Base-by-base conservation (phyloP, 805 yeast species). In the Lipomyces anomalus region DNA sequence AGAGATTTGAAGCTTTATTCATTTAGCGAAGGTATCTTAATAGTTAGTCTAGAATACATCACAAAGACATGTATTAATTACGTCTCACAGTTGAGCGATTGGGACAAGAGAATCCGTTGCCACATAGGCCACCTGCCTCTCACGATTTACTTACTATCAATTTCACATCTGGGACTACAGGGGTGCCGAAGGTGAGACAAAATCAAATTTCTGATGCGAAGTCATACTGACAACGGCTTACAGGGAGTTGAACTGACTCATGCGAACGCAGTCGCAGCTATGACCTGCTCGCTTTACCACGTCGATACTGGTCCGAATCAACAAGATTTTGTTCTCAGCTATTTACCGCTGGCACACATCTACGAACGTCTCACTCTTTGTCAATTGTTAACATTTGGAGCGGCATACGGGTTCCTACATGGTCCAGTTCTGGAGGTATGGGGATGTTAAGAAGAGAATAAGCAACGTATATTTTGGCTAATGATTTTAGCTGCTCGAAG, bases 121-220 rank as follows among this genome's bases (percentile, higher is more conserved):
- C 73, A 34, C 57, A 61, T 48, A 57, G 61, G 30, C 75, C 76
- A 11, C 83, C 86, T 20, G 63, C 63, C 1, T 74, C 79, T 1
- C 72, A 75, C 11, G 71, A 74, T 18, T 37, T 72, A 20, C 79
- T 76, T 58, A 79, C 88, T 16, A 74, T 82, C 41, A 76, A 82
- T 4, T 82, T 82, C 61, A 82, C 89, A 2, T 79, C 85, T 0
- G 89, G 89, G 28, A 82, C 89, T 2, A 81, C 88, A 1, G 87
- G 87, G n/a, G 62, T 71, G 17, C 89, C 89, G 34, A 82, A 82
- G 63, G n/a, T n/a, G n/a, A n/a, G n/a, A n/a, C n/a, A n/a, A n/a
- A n/a, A n/a, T n/a, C n/a, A n/a, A n/a, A n/a, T n/a, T n/a, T n/a
- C n/a, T n/a, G n/a, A n/a, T n/a, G n/a, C n/a, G n/a, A n/a, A n/a